These are phyloP conservation scores for Yamagishiella unicocca DNA, from an alignment of 139 green algal species.

Conservation along the genomic window DNA sequence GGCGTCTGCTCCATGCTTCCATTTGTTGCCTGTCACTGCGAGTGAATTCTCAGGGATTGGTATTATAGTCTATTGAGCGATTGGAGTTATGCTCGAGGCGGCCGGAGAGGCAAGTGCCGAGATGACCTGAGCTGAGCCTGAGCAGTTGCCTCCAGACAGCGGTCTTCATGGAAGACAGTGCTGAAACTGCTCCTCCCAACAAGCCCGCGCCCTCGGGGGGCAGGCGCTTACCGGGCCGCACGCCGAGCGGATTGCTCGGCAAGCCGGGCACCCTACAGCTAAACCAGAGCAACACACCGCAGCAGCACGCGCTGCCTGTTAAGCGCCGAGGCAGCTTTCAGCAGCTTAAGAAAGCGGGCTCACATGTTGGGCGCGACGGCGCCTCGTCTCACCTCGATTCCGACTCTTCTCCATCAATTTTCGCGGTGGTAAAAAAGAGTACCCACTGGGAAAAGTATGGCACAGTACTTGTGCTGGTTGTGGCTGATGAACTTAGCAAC, in stretches of 20 bases:
- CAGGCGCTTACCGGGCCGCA: slow-evolving; percentile 5
- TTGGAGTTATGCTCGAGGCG: neutral
- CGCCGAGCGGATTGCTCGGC: slow-evolving; percentile 8
- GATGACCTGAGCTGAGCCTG: slow-evolving; percentile 27
- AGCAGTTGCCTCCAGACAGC: neutral
- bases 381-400: slow-evolving; percentile 8
- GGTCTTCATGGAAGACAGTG: slow-evolving; percentile 11
- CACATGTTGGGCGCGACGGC: neutral
- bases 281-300: slow-evolving; percentile 9
- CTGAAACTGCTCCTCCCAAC: neutral
- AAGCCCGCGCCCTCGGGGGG: neutral
- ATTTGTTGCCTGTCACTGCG: too few relatives aligned
- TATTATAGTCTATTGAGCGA: too few relatives aligned
- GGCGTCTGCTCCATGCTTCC: too few relatives aligned
- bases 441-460: slow-evolving; percentile 58
- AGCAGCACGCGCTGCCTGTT: slow-evolving; percentile 2
- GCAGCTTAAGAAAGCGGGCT: slow-evolving; percentile 35
- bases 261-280: slow-evolving; percentile 29
- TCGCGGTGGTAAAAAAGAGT: slow-evolving; percentile 41
- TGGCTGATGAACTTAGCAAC: slow-evolving; percentile 41
- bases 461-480: slow-evolving; percentile 42
- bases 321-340: slow-evolving; percentile 50
- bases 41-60: too few relatives aligned
- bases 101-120: neutral
- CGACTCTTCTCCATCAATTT: slow-evolving; percentile 27